Evolutionary conservation across 1,284 basidiomycete species (phyloP), one percentile per base, ranked within the genome.

Genomic region (Filobasidium uniguttulatum): DNA sequence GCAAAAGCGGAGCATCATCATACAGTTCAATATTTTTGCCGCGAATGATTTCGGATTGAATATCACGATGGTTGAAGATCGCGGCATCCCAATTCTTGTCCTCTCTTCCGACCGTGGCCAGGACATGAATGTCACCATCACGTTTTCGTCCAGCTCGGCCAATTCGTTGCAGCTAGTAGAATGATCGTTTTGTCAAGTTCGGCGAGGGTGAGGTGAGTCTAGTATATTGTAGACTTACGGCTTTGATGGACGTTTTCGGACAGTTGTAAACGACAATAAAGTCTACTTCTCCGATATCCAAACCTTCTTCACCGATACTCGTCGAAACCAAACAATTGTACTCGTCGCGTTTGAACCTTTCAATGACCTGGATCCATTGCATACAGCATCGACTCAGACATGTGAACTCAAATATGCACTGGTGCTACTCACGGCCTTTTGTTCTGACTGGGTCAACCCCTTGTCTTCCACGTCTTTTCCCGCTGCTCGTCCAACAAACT

Each of bases 261-360:
- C 91, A 83, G 60, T 99, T 94, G 67, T 98, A 99, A 62, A 91
- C 94, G 36, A 96, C 75, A 49, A 96, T 94, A 62, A 93, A 75
- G 65, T 99, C 94, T n/a, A 99, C 83, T 62, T 96, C 91, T 41
- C 94, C 94, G 52, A 99, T 98, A 65, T 99, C 94, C n/a, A 99
- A 74, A 55, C 94, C 94, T 68, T 99, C 94, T 70, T 99, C 94
- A 26, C 94, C 94, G 52, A 99, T 90, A 3, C 85, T 94, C 0
- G 94, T 98, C 0, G 93, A 85, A 1, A 99, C 93, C 4, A 99
- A 73, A 28, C 97, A 82, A 59, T 98, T 97, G 68, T 79, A 88
- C 51, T 81, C 81, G 28, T 88, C 89, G 2, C 72, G 71, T 66
- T 91, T 91, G 74, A 98, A 98, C 53, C 81, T 78, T 50, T 79